Conservation (phyloP, 2,329 filamentous ascomycete genomes). For the Botrytis cinerea region DNA sequence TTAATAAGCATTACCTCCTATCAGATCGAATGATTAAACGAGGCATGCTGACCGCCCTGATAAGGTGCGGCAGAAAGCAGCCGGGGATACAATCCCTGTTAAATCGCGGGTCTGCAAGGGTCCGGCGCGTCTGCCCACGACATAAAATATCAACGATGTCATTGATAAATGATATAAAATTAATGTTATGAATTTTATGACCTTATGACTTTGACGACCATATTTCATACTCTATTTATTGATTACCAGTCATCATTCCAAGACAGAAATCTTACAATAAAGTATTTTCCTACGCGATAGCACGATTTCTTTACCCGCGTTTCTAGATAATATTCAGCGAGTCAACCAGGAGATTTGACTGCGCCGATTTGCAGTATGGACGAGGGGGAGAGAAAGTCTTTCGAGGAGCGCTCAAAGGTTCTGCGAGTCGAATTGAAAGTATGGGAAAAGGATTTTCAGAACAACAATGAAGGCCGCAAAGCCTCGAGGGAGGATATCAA, state of each 20-base stretch:
- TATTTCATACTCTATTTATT: not conserved
- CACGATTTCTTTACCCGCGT: not conserved
- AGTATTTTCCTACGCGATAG: not conserved
- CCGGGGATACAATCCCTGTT: not conserved
- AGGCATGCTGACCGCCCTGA: not conserved
- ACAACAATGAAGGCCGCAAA: slow-evolving; percentile 64
- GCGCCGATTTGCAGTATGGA: slow-evolving; percentile 31
- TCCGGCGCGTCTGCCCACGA: slow-evolving; percentile 10
- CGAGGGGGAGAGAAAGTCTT: slow-evolving; percentile 30
- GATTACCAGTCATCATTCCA: not conserved
- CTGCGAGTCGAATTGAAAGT: slow-evolving; percentile 71
- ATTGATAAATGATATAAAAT: slow-evolving; percentile 11
- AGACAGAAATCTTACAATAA: not conserved
- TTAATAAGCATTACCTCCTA: not conserved
- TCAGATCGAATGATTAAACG: not conserved
- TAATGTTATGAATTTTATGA: slow-evolving; percentile 14
- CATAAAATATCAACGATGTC: slow-evolving; percentile 10
- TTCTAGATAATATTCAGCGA: not conserved
- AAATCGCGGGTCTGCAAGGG: not conserved
- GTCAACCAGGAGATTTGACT: not conserved
- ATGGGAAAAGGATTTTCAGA: slow-evolving; percentile 72
- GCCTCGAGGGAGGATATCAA: slow-evolving; percentile 76
- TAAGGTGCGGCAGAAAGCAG: not conserved
- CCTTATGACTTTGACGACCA: slow-evolving; percentile 6
- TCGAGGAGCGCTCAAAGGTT: slow-evolving; percentile 46